A percentile compares a stretch with the other conserved stretches of the same genome.
These are phyloP conservation scores for Lodderomyces pseudojiufengensis DNA, from an alignment of 1,139 yeast species.

Conservation along the genomic window DNA sequence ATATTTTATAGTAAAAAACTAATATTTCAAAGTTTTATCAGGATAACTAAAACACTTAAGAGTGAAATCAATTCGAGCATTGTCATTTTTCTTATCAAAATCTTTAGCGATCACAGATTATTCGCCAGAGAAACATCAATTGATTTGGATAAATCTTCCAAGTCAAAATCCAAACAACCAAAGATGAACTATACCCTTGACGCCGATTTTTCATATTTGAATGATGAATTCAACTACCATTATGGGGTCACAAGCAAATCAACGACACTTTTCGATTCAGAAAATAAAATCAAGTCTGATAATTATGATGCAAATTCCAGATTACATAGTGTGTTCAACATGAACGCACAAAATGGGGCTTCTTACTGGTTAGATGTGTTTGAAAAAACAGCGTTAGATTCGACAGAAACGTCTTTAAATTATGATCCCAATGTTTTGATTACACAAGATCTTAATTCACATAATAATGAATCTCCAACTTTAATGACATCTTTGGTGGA, in stretches of 20 bases:
- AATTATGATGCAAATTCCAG: not conserved
- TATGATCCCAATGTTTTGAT: constrained; percentile 35
- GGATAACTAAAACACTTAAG: constrained; percentile 28
- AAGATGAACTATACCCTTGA: too few species aligned
- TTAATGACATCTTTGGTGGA: constrained; percentile 63
- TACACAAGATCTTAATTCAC: constrained; percentile 24
- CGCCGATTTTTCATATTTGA: constrained; percentile 19
- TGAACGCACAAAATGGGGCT: not conserved
- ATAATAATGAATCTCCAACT: constrained; percentile 24
- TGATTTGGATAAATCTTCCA: constrained; percentile 24
- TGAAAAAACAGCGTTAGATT: constrained; percentile 23
- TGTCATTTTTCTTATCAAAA: constrained; percentile 36
- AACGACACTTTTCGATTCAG: too few species aligned
- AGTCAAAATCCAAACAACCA: constrained; percentile 21
- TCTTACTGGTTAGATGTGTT: constrained; percentile 32
- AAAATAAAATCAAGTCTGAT: too few species aligned
- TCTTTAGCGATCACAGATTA: constrained; percentile 37
- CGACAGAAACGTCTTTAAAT: constrained; percentile 28
- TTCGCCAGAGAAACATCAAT: constrained; percentile 23
- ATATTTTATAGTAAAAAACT: constrained; percentile 35
- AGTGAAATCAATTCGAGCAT: constrained; percentile 41
- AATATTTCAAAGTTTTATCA: constrained; percentile 31
- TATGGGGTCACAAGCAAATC: constrained; percentile 41
- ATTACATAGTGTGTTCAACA: not conserved
- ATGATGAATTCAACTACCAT: constrained; percentile 34